These are phyloP conservation scores for Sclerospora graminicola DNA, from an alignment of 352 stramenopile species.

Conservation along the genomic window DNA sequence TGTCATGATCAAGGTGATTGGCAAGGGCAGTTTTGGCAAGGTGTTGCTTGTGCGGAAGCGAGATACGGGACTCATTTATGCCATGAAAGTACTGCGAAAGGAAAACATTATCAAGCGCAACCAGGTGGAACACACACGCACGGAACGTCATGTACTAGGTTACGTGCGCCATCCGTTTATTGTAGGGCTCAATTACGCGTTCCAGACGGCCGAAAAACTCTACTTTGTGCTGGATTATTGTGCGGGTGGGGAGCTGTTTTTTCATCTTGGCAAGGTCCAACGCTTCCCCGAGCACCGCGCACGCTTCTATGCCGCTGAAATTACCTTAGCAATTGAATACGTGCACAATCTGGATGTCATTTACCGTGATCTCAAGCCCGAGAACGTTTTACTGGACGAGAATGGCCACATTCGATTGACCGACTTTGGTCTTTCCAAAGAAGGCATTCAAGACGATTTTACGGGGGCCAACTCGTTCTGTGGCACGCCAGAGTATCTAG, in stretches of 20 bases:
- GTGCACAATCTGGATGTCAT: slow-evolving; percentile 92
- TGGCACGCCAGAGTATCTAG: slow-evolving; percentile 97
- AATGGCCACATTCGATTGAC: slow-evolving; percentile 95
- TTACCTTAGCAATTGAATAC: slow-evolving; percentile 93
- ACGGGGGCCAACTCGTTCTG: slow-evolving; percentile 95
- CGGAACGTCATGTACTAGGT: slow-evolving; percentile 93
- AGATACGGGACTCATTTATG: slow-evolving; percentile 90
- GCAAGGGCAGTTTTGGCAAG: slow-evolving; percentile 94
- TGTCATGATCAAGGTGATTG: slow-evolving; percentile 95
- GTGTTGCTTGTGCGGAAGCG: slow-evolving; percentile 94
- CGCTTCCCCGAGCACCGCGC: slow-evolving; percentile 92
- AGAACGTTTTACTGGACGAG: slow-evolving; percentile 96
- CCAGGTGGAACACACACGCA: slow-evolving; percentile 98
- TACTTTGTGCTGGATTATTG: slow-evolving; percentile 99
- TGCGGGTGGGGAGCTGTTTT: slow-evolving; percentile 93
- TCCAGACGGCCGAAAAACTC: slow-evolving; percentile 94
- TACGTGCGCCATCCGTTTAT: slow-evolving; percentile 98
- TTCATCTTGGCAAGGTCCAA: slow-evolving; percentile 87
- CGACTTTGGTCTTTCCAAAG: slow-evolving; percentile 94
- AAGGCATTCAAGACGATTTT: slow-evolving; percentile 86
- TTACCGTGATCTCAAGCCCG: slow-evolving; percentile 95
- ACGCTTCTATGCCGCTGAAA: slow-evolving; percentile 96
- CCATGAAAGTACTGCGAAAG: slow-evolving; percentile 99
- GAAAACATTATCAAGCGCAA: slow-evolving; percentile 99
- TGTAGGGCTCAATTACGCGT: slow-evolving; percentile 92